These are phyloP conservation scores for Ceratobasidium sp. DNA, from an alignment of 1,284 basidiomycete species.

Conservation along the genomic window DNA sequence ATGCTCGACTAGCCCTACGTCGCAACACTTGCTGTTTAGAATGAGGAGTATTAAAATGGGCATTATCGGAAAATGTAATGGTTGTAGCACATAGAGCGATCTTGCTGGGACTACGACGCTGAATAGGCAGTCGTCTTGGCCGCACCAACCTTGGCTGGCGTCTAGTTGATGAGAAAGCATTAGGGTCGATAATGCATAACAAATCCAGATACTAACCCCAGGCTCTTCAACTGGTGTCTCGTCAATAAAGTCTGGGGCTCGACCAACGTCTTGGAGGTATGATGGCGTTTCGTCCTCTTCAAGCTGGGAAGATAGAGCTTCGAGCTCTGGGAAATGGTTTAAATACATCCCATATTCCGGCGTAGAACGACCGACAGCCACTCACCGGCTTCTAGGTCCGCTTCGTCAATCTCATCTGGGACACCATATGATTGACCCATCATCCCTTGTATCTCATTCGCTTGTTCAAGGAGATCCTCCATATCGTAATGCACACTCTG, in stretches of 20 bases:
- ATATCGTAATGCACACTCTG: slow-evolving; percentile 96
- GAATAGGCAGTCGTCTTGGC: slow-evolving; percentile 41
- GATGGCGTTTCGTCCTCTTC: slow-evolving; percentile 88
- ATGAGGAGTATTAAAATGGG: background rate
- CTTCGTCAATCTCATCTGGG: slow-evolving; percentile 98
- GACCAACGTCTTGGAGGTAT: slow-evolving; percentile 85
- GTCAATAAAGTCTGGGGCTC: slow-evolving; percentile 90
- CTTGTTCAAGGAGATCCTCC: slow-evolving; percentile 97
- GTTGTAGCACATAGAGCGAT: background rate
- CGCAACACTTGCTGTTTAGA: background rate
- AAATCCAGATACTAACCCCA: slow-evolving; percentile 35
- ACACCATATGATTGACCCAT: slow-evolving; percentile 94
- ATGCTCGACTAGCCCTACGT: slow-evolving; percentile 14
- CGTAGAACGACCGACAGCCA: slow-evolving; percentile 41
- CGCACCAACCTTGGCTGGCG: slow-evolving; percentile 14
- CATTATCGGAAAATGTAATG: slow-evolving; percentile 15
- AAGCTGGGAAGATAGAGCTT: slow-evolving; percentile 83
- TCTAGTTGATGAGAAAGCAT: background rate
- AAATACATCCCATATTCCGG: slow-evolving; percentile 38
- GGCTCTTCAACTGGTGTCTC: slow-evolving; percentile 67
- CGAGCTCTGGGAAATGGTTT: slow-evolving; percentile 70
- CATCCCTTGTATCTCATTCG: slow-evolving; percentile 97
- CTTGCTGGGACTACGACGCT: slow-evolving; percentile 13
- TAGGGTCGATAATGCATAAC: background rate
- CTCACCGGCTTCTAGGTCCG: slow-evolving; percentile 94